These are phyloP conservation scores for Cercophora samala DNA, from an alignment of 495 filamentous ascomycete species.

Conservation along the genomic window DNA sequence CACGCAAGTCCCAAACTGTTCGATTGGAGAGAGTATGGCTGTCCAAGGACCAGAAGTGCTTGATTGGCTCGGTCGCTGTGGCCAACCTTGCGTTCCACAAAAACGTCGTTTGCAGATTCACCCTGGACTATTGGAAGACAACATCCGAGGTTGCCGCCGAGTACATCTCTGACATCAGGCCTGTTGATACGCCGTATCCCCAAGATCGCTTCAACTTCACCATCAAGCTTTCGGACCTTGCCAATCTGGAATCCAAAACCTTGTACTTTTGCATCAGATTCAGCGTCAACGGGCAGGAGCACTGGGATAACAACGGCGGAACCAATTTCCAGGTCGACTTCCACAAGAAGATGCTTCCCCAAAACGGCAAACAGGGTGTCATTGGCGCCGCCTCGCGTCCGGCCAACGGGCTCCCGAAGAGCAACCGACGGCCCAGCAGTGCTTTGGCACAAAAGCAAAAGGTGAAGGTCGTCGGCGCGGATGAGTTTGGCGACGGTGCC, in stretches of 20 bases:
- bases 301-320: slow-evolving; percentile 89
- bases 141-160: slow-evolving; percentile 91
- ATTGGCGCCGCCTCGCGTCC: slow-evolving; percentile 55
- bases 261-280: slow-evolving; percentile 91
- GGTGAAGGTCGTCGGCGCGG: slow-evolving; percentile 60
- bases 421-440: slow-evolving; percentile 56
- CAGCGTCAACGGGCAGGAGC: slow-evolving; percentile 76
- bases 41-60: slow-evolving; percentile 76
- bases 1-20: slow-evolving; percentile 62
- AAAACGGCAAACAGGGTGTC: slow-evolving; percentile 52
- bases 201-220: slow-evolving; percentile 89
- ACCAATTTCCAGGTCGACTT: slow-evolving; percentile 94
- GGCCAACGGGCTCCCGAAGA: slow-evolving; percentile 66
- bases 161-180: slow-evolving; percentile 74
- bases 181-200: slow-evolving; percentile 60
- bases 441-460: slow-evolving; percentile 51
- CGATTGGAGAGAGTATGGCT: slow-evolving; percentile 80
- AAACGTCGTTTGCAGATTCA: slow-evolving; percentile 82
- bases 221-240: slow-evolving; percentile 86
- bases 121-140: slow-evolving; percentile 96
- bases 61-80: slow-evolving; percentile 79
- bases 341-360: slow-evolving; percentile 63
- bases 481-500: slow-evolving; percentile 64
- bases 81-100: slow-evolving; percentile 92
- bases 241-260: slow-evolving; percentile 85